Conservation (phyloP, 495 filamentous ascomycete species). For the Podospora pseudoanserina region DNA sequence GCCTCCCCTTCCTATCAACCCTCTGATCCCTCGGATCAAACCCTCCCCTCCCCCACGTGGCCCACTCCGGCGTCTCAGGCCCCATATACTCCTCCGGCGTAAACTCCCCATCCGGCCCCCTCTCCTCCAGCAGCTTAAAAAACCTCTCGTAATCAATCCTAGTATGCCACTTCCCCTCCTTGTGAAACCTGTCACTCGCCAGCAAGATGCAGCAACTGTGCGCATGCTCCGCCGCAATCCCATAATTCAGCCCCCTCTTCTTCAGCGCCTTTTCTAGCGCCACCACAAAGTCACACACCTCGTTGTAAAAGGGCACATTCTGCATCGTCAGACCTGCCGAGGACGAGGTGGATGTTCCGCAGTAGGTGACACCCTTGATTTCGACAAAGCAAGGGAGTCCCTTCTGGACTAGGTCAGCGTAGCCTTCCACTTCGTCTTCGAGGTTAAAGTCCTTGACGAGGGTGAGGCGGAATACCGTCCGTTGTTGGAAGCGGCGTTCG, state of each 20-base stretch:
- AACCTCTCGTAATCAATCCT: constrained; percentile 86
- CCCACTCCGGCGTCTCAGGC: constrained; percentile 82
- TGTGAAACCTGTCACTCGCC: constrained; percentile 68
- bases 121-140: constrained; percentile 75
- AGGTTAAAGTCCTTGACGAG: constrained; percentile 95
- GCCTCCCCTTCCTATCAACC: constrained; percentile 71
- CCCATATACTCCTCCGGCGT: constrained; percentile 87
- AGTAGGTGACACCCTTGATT: constrained; percentile 95
- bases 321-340: constrained; percentile 87
- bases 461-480: constrained; percentile 92
- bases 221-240: constrained; percentile 89
- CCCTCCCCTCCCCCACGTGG: constrained; percentile 87
- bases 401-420: constrained; percentile 80
- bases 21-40: constrained; percentile 89
- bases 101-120: constrained; percentile 62
- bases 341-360: constrained; percentile 76
- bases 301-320: constrained; percentile 92
- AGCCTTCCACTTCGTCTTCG: constrained; percentile 86
- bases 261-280: constrained; percentile 64
- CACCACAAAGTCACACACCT: constrained; percentile 75
- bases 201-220: constrained; percentile 91
- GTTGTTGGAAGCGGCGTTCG: constrained; percentile 72
- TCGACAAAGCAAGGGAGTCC: constrained; percentile 88
- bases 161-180: constrained; percentile 80
- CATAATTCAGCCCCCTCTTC: constrained; percentile 70